Base-by-base conservation (phyloP, 2,329 filamentous ascomycete genomes). In the Stachybotrys elegans region DNA sequence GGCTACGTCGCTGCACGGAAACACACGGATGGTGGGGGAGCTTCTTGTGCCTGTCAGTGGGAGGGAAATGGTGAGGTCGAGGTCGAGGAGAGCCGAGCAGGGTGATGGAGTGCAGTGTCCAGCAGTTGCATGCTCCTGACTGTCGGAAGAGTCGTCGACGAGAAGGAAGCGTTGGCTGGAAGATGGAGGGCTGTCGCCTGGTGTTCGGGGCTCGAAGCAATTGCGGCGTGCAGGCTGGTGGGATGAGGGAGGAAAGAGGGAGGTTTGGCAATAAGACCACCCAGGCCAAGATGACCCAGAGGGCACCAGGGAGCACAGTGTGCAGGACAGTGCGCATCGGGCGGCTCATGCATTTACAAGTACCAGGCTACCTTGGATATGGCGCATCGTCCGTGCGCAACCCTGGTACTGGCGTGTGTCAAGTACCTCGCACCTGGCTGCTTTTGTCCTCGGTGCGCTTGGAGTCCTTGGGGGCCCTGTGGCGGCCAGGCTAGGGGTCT, bases 21-120 rank as follows among this genome's bases (percentile, higher is more conserved):
- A 22, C 20, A 39, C 36, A 39, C 36, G 38, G 16, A 40, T 40
- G 38, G 38, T 23, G 31, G 38, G 38, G 38, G 38, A 25, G 22
- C 7, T 27, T 40, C 16, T 16, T 13, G 38, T 40, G 38, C 17
- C 21, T 17, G 38, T 17, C 27, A 23, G 22, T 14, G 21, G 21
- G 21, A n/a, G 34, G 34, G 21, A 5, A 11, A 20, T 16, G n/a
- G 14, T 4, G n/a, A 16, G 34, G 11, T 16, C 8, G 31, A 9
- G 8, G 14, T 13, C 19, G 6, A 19, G 34, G 22, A 25, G 22
- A 12, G 35, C 21, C 16, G 11, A n/a, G 21, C 16, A 38, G 19
- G 4, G 21, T 19, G 35, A 11, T 14, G 11, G 22, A 25, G 21
- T 7, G 27, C 23, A 40, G 29, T 6, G 16, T n/a, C n/a, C 23